A percentile compares a stretch with the other conserved stretches of the same genome.
Conservation (phyloP, 192 early-diverging fungal species). For the Entrophospora sp. region DNA sequence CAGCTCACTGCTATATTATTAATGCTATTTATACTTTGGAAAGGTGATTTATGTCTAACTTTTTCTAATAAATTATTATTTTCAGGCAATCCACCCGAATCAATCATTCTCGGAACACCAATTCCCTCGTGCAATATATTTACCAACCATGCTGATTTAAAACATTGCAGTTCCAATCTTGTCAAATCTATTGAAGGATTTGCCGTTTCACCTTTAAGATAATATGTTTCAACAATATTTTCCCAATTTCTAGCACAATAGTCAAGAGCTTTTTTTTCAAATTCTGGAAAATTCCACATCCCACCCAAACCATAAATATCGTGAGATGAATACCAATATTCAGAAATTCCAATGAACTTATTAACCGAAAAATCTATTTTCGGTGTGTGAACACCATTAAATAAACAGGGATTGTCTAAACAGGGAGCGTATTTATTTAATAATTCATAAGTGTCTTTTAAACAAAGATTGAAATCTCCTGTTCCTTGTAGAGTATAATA, state of each 20-base stretch:
- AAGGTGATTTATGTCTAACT: conserved; percentile 29
- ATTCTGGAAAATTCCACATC: conserved; percentile 62
- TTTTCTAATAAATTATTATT: conserved; percentile 34
- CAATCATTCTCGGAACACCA: conserved; percentile 54
- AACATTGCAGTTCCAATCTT: conserved; percentile 85
- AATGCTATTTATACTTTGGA: conserved; percentile 73
- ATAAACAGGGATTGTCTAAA: conserved; percentile 71
- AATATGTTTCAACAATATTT: conserved; percentile 29
- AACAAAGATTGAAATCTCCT: conserved; percentile 50
- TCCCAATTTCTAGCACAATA: conserved; percentile 75
- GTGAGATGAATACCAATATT: conserved; percentile 94
- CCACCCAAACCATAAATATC: conserved; percentile 75
- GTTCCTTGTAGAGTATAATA: conserved; percentile 43
- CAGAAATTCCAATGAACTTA: conserved; percentile 84
- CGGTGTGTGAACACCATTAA: conserved; percentile 91
- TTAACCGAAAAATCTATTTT: conserved; percentile 66
- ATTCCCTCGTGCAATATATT: conserved; percentile 89
- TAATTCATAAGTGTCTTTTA: conserved; percentile 55
- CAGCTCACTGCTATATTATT: conserved; percentile 76
- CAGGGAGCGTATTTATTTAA: conserved; percentile 77
- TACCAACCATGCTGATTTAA: conserved; percentile 90
- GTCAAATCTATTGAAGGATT: conserved; percentile 36
- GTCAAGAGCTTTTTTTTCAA: conserved; percentile 53
- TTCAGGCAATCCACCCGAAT: conserved; percentile 28
- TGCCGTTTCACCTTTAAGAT: neutral